A percentile compares a stretch with the other conserved stretches of the same genome.
These are phyloP conservation scores for Paspalum vaginatum DNA, from an alignment of 176 grass and related monocot genomes.

Conservation along the genomic window DNA sequence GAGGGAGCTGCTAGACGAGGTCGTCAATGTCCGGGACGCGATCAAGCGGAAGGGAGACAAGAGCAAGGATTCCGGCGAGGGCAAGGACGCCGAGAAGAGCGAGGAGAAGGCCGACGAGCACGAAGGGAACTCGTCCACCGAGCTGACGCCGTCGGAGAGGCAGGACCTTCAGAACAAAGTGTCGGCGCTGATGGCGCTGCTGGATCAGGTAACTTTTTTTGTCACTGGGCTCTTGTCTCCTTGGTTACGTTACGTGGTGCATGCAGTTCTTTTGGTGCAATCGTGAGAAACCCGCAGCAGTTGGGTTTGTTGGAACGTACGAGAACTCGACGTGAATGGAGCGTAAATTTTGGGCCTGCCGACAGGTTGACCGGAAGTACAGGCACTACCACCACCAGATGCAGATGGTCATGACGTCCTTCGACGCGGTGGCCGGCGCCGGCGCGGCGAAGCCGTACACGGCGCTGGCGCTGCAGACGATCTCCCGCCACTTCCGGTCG, in stretches of 20 bases:
- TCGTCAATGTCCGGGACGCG: constrained; percentile 69
- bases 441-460: constrained; percentile 82
- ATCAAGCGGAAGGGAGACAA: constrained; percentile 60
- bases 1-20: constrained; percentile 77
- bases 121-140: constrained; percentile 47
- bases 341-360: neutral
- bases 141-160: constrained; percentile 77
- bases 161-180: constrained; percentile 98
- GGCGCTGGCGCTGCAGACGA: constrained; percentile 83
- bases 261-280: neutral
- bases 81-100: constrained; percentile 60
- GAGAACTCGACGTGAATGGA: neutral
- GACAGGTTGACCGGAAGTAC: constrained; percentile 80
- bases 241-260: constrained; percentile 21
- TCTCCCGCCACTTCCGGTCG: constrained; percentile 87
- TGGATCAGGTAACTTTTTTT: constrained; percentile 68
- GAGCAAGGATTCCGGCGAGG: constrained; percentile 52
- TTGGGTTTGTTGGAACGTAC: neutral
- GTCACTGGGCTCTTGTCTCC: neutral
- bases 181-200: constrained; percentile 73
- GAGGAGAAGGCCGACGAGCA: constrained; percentile 53
- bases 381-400: constrained; percentile 90
- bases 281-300: neutral
- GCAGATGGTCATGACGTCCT: constrained; percentile 76
- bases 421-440: constrained; percentile 66